Evolutionary conservation across 176 grass and related monocot genomes (phyloP), one percentile per base, ranked within the genome.

Genomic region (Tuctoria greenei): DNA sequence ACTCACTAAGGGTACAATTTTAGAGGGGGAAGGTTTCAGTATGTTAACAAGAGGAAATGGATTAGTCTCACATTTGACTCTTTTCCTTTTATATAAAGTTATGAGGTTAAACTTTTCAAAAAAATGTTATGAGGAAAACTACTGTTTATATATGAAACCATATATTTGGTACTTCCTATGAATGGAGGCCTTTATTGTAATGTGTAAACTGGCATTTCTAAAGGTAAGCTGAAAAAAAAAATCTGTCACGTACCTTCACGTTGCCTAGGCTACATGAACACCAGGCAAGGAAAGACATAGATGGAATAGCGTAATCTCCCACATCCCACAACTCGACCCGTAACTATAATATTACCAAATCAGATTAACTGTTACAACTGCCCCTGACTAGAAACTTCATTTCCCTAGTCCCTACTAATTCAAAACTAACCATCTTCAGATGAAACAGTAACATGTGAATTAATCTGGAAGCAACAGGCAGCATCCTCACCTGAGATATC

Each of bases 401-500:
- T 41, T 69, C 31, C 35, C 9, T 37, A 62, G 34, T 69, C 31
- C 35, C 9, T 37, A 62, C 12, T 12, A 44, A 21, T 64, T 47
- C 28, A 37, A 8, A 76, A 44, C 16, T 10, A 51, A 75, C 18
- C 10, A 70, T 55, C 15, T 63, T 81, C 15, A 16, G 26, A 18
- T 39, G 36, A 81, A 81, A 66, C 20, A 61, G 24, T 63, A 79
- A 54, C 20, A 67, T 41, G 27, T 73, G 60, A 66, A 67, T 49
- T 74, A 60, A 66, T 50, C 10, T 59, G 37, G 34, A 78, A 67
- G 41, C 54, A 73, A 39, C 4, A 20, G 24, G 25, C 4, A 20
- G 52, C 42, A 71, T 73, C 64, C 85, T 73, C 62, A 97, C 94
- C 91, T 89, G 88, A 87, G 66, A 97, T 86, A 76, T 97, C 88